These are phyloP conservation scores for Podospora anserina DNA, from an alignment of 495 filamentous ascomycete species.

Conservation along the genomic window DNA sequence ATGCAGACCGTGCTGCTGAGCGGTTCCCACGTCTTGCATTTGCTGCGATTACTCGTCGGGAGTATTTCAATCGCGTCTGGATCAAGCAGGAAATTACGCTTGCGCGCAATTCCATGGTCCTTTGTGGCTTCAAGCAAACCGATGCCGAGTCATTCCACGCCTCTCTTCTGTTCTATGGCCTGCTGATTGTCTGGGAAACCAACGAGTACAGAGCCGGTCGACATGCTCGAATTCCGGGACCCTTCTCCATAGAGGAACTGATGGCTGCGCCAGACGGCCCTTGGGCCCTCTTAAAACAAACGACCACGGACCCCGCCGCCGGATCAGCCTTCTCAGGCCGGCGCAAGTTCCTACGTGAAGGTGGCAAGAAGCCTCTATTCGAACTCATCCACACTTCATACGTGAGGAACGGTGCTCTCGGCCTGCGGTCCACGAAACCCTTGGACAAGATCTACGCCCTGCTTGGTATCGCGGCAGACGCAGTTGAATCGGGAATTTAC, in stretches of 20 bases:
- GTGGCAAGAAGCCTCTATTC: background rate
- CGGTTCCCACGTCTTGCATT: conserved; percentile 12
- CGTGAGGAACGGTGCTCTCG: conserved; percentile 1
- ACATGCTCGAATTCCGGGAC: background rate
- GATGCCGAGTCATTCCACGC: background rate
- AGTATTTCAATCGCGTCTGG: conserved; percentile 26
- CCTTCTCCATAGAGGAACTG: background rate
- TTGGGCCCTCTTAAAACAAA: background rate
- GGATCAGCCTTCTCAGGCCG: conserved; percentile 5
- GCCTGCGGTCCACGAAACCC: background rate
- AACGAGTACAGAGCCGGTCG: background rate
- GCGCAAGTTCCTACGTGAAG: background rate
- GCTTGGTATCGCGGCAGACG: background rate
- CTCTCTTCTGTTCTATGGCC: background rate
- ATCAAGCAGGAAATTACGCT: conserved; percentile 29
- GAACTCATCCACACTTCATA: conserved; percentile 10
- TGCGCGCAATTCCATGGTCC: conserved; percentile 9
- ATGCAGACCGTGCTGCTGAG: background rate
- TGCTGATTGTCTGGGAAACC: background rate
- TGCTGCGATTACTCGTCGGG: conserved; percentile 6
- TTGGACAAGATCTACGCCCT: background rate
- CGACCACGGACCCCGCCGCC: background rate
- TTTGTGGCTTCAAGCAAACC: conserved; percentile 16
- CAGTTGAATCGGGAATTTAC: background rate
- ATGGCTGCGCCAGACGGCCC: background rate